Evolutionary conservation across 129 eudicot species (phyloP).

Genomic region (Tagetes erecta): DNA sequence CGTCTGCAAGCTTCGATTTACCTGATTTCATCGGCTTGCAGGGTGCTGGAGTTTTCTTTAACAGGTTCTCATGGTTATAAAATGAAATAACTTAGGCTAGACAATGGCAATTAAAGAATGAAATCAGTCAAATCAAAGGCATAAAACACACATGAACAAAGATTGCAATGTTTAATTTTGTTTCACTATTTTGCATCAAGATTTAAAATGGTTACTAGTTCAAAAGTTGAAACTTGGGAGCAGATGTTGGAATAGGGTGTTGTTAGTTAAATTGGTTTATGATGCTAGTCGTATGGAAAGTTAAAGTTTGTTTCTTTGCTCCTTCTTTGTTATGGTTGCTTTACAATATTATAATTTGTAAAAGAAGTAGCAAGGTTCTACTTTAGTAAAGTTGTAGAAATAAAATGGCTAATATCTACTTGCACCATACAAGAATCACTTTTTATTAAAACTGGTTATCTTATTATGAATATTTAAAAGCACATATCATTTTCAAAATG

Average conservation of each 20-base stretch:
- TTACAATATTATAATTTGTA: not conserved
- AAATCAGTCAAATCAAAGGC: too few relatives aligned
- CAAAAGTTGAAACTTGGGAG: not conserved
- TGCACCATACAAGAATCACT: not conserved
- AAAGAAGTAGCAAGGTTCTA: not conserved
- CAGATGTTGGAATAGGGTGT: not conserved
- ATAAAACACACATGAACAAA: too few relatives aligned
- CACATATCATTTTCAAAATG: not conserved
- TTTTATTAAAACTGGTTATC: not conserved
- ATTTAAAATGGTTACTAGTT: not conserved
- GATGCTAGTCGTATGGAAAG: conserved; percentile 1
- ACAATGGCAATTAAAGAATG: too few relatives aligned
- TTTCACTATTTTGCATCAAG: conserved; percentile 1
- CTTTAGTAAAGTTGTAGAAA: not conserved
- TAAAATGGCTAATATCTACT: not conserved
- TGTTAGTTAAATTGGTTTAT: not conserved
- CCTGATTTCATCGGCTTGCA: too few relatives aligned
- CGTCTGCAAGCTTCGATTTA: too few relatives aligned
- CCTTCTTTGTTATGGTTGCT: not conserved
- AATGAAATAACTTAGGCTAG: too few relatives aligned
- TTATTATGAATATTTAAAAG: not conserved
- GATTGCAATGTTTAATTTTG: not conserved
- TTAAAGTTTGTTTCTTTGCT: conserved; percentile 10
- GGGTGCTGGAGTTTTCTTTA: too few relatives aligned
- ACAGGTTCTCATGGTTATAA: too few relatives aligned